phyloP scores from a whole-genome alignment of 805 yeast genomes.

The Middelhovenomyces tepae region DNA sequence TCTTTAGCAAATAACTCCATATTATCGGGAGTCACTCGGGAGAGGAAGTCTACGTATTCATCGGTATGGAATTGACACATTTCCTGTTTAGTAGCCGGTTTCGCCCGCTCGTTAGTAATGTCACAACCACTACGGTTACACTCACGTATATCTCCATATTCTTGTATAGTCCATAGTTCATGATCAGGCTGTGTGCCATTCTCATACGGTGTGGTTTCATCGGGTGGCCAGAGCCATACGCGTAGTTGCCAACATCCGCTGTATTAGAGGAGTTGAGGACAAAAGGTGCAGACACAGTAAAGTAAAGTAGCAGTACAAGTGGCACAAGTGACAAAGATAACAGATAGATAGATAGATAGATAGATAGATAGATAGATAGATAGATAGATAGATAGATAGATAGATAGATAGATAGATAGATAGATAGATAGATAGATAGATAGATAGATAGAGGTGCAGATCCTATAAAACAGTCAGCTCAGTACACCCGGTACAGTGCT shows the following conservation, averaged over 20 bases:
- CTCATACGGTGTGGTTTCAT: slow-evolving; percentile 99
- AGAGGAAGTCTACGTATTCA: slow-evolving; percentile 88
- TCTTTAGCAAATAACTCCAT: slow-evolving; percentile 80
- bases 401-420: too few species aligned
- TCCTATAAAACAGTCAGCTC: too few species aligned
- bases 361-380: too few species aligned
- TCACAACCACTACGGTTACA: slow-evolving; percentile 4
- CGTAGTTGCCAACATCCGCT: slow-evolving; percentile 93
- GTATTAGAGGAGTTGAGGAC: too few species aligned
- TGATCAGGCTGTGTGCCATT: slow-evolving; percentile 94
- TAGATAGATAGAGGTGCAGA: too few species aligned
- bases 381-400: too few species aligned
- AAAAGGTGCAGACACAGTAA: too few species aligned
- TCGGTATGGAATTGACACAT: slow-evolving; percentile 98
- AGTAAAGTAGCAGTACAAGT: too few species aligned
- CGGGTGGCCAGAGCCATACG: slow-evolving; percentile 97
- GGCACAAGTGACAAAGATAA: too few species aligned
- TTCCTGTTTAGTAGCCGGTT: slow-evolving; percentile 96
- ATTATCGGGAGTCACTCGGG: slow-evolving; percentile 88
- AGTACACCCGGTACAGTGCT: too few species aligned
- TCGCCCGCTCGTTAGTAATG: slow-evolving; percentile 49
- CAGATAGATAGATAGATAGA: too few species aligned
- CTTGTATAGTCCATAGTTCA: slow-evolving; percentile 94
- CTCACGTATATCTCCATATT: slow-evolving; percentile 83
- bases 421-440: too few species aligned